Base-by-base conservation (phyloP, 78 protist genomes). In the Capsaspora owczarzaki region DNA sequence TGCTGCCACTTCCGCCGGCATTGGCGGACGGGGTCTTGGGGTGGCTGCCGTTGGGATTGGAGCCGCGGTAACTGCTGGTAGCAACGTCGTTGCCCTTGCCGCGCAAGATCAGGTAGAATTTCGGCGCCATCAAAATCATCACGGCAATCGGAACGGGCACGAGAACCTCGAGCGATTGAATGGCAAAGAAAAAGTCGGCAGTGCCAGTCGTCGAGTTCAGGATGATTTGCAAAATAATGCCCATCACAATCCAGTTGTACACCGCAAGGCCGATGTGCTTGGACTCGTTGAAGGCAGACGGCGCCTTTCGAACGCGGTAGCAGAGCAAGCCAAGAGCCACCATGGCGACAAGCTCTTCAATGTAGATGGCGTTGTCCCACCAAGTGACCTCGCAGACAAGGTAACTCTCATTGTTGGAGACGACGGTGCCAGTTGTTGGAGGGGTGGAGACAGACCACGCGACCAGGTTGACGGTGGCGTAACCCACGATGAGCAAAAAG, bases 201-300 rank as follows among this genome's bases (percentile, higher is more conserved):
- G n/a, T n/a, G n/a, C n/a, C n/a, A n/a, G n/a, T n/a, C n/a, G n/a
- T n/a, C n/a, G n/a, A n/a, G n/a, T n/a, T n/a, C n/a, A n/a, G n/a
- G n/a, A n/a, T n/a, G n/a, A n/a, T n/a, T n/a, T n/a, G n/a, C n/a
- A n/a, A n/a, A n/a, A 56, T 16, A 12, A 56, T 29, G 66, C 66
- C 66, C 66, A 56, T 56, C 29, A 56, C 66, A 29, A 56, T 56
- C 66, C 66, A 56, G n/a, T 56, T 56, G 66, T 56, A 56, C 33
- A 56, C 25, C 8, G 29, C 2, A 6, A 29, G 33, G 66, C 12
- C 66, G 66, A 56, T 56, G 20, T 29, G 33, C 33, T 29, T 16
- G 33, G 66, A 56, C 66, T 56, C 66, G 66, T 56, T 56, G 66
- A 56, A 56, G 14, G 33, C 66, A 16, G 66, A 56, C 29, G 66